Evolutionary conservation across 2,329 filamentous ascomycete species (phyloP), one percentile per base, ranked within the genome.

Genomic region (Aspergillus carbonarius): DNA sequence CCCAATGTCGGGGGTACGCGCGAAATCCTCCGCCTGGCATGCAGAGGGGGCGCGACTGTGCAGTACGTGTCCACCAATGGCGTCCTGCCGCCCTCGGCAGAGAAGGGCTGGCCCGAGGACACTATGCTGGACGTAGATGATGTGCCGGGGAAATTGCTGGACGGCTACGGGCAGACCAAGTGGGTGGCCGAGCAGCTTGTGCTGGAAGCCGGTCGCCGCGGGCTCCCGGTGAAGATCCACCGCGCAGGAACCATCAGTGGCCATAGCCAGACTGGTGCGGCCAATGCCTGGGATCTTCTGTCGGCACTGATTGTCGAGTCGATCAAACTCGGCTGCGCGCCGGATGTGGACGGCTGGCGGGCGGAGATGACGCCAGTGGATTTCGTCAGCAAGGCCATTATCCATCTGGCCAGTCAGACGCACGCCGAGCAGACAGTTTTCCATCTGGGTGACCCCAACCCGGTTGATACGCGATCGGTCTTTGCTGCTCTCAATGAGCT

Each of bases 291-390:
- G 78, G 90, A 93, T 80, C 76, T 93, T 18, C 78, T 93, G 47
- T 91, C 88, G 54, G 90, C 90, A 0, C 72, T 93, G 57, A 82
- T 93, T 25, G 88, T 92, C 1, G 90, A 93, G 70, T 92, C 90
- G 0, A 81, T 93, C 37, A 86, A 89, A 54, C 80, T 93, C 3
- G 89, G 89, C 5, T 83, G 84, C 64, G 84, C 84, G 1, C 90
- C 90, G 0, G 82, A 90, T 54, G 86, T 92, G 4, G 82, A 88
- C 51, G 86, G 86, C 42, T 93, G 90, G 90, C 85, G 87, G 51
- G 84, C 89, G 1, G 90, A 93, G 76, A 93, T 93, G 90, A 92
- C 90, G 0, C 90, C 90, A 0, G 90, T 92, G 13, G 90, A 93
- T 73, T 92, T 91, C 67, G 89, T 92, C 59, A 90, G 87, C 75